These are phyloP conservation scores for Parietaria judaica DNA, from an alignment of 306 rosid species.

Conservation along the genomic window DNA sequence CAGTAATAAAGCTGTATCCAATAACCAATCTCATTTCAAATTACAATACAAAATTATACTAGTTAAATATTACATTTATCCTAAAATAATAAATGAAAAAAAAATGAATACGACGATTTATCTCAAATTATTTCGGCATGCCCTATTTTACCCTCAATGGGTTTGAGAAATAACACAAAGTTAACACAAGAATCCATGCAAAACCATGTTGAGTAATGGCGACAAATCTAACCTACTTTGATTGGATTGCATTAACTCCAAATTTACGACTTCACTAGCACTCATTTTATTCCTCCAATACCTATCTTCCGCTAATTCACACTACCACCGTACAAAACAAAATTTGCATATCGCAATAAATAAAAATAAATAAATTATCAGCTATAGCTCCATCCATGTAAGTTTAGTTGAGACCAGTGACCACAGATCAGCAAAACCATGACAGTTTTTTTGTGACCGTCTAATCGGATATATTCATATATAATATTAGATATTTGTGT, in stretches of 20 bases:
- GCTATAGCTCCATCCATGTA: neutral
- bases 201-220: neutral
- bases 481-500: neutral
- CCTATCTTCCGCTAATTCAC: neutral
- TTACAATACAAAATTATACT: no score
- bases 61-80: no score
- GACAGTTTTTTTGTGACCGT: neutral
- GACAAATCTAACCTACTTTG: slow-evolving; percentile 19
- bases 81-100: no score
- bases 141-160: no score
- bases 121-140: no score
- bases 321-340: neutral
- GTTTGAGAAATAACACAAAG: no score
- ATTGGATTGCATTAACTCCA: slow-evolving; percentile 18
- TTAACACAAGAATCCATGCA: no score
- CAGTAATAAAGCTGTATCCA: no score
- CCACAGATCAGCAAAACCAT: neutral
- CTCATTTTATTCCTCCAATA: slow-evolving; percentile 9
- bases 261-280: slow-evolving; percentile 9
- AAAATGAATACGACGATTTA: no score
- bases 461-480: neutral
- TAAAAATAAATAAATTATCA: neutral
- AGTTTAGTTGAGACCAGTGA: neutral
- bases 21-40: no score
- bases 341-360: neutral